Conservation (phyloP, 2,329 filamentous ascomycete species). For the Fusarium equiseti region DNA sequence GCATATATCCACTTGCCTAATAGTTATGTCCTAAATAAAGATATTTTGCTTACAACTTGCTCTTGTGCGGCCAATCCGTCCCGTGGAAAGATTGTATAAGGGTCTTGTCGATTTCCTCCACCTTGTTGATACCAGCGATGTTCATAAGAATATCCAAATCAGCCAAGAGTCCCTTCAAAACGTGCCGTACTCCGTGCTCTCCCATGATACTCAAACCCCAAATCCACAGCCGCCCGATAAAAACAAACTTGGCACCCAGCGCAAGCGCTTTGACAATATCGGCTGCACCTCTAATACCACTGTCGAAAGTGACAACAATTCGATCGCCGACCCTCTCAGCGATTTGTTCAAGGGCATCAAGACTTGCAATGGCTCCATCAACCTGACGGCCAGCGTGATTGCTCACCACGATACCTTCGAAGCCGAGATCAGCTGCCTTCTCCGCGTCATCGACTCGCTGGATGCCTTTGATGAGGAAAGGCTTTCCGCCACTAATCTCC, state of each 20-base stretch:
- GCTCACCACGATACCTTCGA: conserved; percentile 10
- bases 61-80: neutral
- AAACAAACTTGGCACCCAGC: conserved; percentile 28
- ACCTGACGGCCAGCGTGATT: conserved; percentile 14
- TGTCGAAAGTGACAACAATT: conserved; percentile 21
- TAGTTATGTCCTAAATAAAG: too few relatives aligned
- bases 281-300: conserved; percentile 23
- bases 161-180: conserved; percentile 11
- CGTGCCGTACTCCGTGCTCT: conserved; percentile 23
- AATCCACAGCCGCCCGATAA: conserved; percentile 19
- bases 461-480: conserved; percentile 25
- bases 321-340: conserved; percentile 17
- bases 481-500: conserved; percentile 17
- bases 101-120: conserved; percentile 9
- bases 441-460: conserved; percentile 14
- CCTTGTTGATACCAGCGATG: conserved; percentile 1
- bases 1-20: neutral
- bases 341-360: conserved; percentile 7
- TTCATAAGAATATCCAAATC: conserved; percentile 20
- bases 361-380: conserved; percentile 12
- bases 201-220: conserved; percentile 28
- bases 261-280: conserved; percentile 31
- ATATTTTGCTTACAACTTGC: neutral
- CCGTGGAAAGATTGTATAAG: neutral
- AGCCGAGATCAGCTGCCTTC: conserved; percentile 13